Evolutionary conservation across 176 grass and related monocot genomes (phyloP).

Genomic region (Otatea glauca): DNA sequence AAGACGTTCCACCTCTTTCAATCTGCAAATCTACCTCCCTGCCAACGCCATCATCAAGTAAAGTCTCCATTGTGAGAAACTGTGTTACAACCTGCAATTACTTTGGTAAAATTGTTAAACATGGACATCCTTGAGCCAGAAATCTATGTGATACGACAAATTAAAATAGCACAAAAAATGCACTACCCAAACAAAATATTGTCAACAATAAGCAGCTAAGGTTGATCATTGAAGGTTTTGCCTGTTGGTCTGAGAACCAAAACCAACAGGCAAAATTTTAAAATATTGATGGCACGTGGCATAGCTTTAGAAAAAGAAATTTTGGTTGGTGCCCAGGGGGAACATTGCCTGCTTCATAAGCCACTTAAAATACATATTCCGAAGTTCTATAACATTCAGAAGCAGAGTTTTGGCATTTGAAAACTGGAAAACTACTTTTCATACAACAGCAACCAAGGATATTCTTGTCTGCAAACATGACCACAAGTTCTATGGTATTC

Average conservation of each 20-base stretch:
- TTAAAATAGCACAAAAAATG: neutral
- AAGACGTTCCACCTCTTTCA: conserved; percentile 83
- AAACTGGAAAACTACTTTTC: neutral
- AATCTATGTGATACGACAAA: neutral
- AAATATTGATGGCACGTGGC: conserved; percentile 11
- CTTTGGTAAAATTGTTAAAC: conserved; percentile 27
- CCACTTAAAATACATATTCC: conserved; percentile 19
- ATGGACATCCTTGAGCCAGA: conserved; percentile 12
- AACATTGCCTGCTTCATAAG: neutral
- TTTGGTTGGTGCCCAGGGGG: neutral
- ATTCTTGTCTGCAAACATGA: neutral
- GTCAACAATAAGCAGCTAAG: conserved; percentile 11
- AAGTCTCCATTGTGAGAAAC: conserved; percentile 88
- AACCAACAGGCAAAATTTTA: neutral
- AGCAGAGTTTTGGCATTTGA: conserved; percentile 4
- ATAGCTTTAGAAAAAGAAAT: neutral
- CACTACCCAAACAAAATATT: neutral
- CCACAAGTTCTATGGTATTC: neutral
- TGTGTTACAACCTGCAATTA: conserved; percentile 90
- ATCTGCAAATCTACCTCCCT: conserved; percentile 77
- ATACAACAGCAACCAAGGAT: neutral
- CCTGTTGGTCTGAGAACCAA: neutral
- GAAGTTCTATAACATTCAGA: conserved; percentile 14
- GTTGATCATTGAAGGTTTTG: neutral
- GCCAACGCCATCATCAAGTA: conserved; percentile 85